These are phyloP conservation scores for Colletotrichum sp. DNA, from an alignment of 2,329 filamentous ascomycete genomes.

Conservation along the genomic window DNA sequence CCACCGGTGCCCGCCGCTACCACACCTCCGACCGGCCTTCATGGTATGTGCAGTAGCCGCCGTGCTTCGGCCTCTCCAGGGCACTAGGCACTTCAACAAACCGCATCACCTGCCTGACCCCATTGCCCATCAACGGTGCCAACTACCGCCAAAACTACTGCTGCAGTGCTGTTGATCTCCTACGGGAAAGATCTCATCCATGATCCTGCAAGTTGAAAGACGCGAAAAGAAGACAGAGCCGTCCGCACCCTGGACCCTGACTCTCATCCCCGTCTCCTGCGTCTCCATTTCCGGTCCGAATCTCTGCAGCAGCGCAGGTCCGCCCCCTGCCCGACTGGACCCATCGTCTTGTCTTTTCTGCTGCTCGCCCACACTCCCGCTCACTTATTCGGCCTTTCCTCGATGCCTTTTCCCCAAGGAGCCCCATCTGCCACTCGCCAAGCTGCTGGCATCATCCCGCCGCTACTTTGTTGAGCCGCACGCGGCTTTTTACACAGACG, in stretches of 20 bases:
- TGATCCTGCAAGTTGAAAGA: neutral
- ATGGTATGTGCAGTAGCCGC: neutral
- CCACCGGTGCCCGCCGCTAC: neutral
- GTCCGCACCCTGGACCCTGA: neutral
- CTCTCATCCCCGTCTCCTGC: slow-evolving; percentile 2
- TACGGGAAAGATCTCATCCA: neutral
- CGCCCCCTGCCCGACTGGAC: neutral
- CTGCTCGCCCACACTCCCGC: slow-evolving; percentile 4
- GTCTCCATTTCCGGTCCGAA: neutral
- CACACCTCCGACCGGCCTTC: neutral
- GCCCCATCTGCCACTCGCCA: neutral
- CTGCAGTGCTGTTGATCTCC: neutral
- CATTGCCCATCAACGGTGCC: neutral
- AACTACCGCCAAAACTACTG: neutral
- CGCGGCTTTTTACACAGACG: neutral
- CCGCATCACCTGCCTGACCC: neutral
- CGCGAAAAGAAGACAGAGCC: neutral
- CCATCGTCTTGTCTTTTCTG: neutral
- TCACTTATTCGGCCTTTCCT: slow-evolving; percentile 13
- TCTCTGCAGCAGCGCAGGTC: neutral
- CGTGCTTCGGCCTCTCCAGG: neutral
- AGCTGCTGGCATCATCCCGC: neutral
- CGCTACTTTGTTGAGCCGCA: neutral
- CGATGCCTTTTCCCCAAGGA: neutral
- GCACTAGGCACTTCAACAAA: neutral